Evolutionary conservation across 1,284 basidiomycete species (phyloP), one percentile per base, ranked within the genome.

Genomic region (Microbotryum intermedium): DNA sequence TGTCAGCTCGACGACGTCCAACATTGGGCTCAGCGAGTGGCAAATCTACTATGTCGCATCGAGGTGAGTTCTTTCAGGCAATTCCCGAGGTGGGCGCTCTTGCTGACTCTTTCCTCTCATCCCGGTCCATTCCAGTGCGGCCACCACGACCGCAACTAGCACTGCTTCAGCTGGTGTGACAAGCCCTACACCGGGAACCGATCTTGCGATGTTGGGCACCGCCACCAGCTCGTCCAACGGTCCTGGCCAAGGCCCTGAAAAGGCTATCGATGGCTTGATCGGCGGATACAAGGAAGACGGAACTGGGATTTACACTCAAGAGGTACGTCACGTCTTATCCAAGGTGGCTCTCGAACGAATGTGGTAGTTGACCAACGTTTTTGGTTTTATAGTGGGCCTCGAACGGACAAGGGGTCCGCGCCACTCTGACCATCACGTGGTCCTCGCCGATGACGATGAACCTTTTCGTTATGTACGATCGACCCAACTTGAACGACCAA

Each of bases 11-110:
- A 26, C 53, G 2, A 65, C 56, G 6, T 13, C 23, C 6, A 58
- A 52, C 42, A 58, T 64, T 45, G 69, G 69, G 23, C 50, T 70
- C 26, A 52, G 63, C 29, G 69, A 70, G 50, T 59, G 68, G 25
- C 59, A 52, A 20, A 63, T 59, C 25, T 68, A 61, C 43, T 21
- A 21, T n/a, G 34, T 18, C 34, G 16, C 18, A 39, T 16, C 34
- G 9, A 39, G 13, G 34, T 39, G 2, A 39, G 34, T 39, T 10
- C 4, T 39, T 3, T 4, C 13, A 18, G 18, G 4, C 13, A 39
- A 16, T 39, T 6, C 18, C 34, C 18, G 34, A 39, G 13, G 11
- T 18, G 34, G 13, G 10, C 18, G 34, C 34, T 39, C 34, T 39
- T 39, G 10, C 34, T 18, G 13, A 39, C 34, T 39, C 34, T 39